phyloP scores from a whole-genome alignment of 2,329 filamentous ascomycete species.

The Dryadomyces quercivorus region DNA sequence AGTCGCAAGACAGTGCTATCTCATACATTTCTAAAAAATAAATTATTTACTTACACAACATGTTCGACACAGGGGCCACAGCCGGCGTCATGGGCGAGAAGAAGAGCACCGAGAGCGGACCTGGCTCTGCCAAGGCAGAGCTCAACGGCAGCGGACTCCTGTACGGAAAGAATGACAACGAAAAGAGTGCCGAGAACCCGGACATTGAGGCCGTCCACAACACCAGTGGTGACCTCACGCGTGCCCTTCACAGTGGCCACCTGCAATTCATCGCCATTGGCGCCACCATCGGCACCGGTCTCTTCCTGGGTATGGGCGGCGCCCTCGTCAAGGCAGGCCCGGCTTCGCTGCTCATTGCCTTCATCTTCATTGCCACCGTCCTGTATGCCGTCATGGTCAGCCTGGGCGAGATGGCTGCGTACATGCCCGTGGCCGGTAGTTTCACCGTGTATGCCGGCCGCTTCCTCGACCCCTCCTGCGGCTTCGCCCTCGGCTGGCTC shows the following conservation, averaged over 20 bases:
- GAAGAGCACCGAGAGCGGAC: background rate
- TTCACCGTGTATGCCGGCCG: conserved; percentile 67
- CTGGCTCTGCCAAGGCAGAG: background rate
- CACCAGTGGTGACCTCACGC: conserved; percentile 16
- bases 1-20: background rate
- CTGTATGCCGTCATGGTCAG: conserved; percentile 64
- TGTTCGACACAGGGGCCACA: background rate
- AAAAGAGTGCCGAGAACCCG: background rate
- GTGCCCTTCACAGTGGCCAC: conserved; percentile 20
- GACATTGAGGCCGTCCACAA: background rate
- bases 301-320: conserved; percentile 59
- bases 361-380: conserved; percentile 56
- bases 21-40: no score
- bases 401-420: conserved; percentile 62
- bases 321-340: conserved; percentile 49
- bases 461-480: conserved; percentile 59
- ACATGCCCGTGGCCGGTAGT: conserved; percentile 62
- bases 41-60: background rate
- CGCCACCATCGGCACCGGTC: conserved; percentile 58
- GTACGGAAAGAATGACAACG: no score
- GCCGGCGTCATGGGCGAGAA: conserved; percentile 1
- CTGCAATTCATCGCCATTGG: conserved; percentile 25
- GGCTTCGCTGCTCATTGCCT: conserved; percentile 53
- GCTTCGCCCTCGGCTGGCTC: conserved; percentile 71
- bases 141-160: no score